Base-by-base conservation (phyloP, 345 rosid species). In the Trapa incisa region DNA sequence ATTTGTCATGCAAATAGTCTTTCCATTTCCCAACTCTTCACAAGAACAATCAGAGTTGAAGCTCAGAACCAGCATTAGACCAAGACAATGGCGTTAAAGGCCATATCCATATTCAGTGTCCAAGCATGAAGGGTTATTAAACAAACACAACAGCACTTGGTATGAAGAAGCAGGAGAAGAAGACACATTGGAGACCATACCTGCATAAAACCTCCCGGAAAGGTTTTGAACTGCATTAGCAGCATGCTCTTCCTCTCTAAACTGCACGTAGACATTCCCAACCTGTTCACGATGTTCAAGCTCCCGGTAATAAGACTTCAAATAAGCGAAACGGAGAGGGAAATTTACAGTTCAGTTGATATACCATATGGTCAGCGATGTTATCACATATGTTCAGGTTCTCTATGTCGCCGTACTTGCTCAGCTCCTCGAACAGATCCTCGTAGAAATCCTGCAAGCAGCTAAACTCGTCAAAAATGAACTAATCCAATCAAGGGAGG, bases 161-260 rank as follows among this genome's bases (percentile, higher is more conserved):
- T 22, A 22, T 0, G 29, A 22, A 22, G 29, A 22, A 22, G 29
- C 29, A 38, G 11, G 36, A 22, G 29, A 22, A 39, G 50, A 42
- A 65, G 22, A 42, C 41, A 17, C 15, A 12, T 33, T 37, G 35
- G 29, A 22, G 35, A 36, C 32, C 57, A 43, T 41, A 82, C 83
- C 86, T 61, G 89, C 82, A 73, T 79, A 82, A 62, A 79, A 79
- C 61, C 89, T 75, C 42, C 85, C 84, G 33, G 74, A 74, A 8
- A 82, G 81, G 66, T 79, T 79, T 17, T 57, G 71, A 45, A 85
- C 72, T 4, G 85, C 85, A 65, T 71, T 75, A 3, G 89, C 83
- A 9, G 89, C 86, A 53, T 82, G 89, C 33, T 85, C 89, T 68
- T 85, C 86, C 75, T 82, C 86, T 68, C 82, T 79, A 47, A 82